Conservation (phyloP, 225 moss, liverwort and hornwort genomes). For the Neckera pumila region DNA sequence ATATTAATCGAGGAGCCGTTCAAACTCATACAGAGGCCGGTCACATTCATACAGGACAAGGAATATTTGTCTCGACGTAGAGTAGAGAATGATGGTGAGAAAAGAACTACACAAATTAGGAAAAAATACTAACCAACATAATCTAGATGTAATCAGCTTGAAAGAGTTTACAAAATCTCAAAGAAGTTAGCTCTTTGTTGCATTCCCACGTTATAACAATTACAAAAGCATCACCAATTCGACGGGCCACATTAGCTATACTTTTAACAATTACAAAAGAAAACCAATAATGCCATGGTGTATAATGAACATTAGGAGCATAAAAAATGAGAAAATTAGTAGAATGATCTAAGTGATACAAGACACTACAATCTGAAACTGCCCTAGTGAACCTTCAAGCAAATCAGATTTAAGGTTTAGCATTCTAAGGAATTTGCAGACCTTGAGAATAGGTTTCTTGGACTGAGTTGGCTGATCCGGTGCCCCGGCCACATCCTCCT, state of each 20-base stretch:
- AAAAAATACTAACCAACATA: background rate
- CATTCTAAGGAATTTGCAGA: background rate
- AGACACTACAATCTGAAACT: background rate
- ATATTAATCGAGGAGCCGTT: background rate
- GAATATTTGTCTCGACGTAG: background rate
- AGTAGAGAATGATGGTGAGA: background rate
- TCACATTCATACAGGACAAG: background rate
- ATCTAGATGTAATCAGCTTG: background rate
- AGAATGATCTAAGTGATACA: background rate
- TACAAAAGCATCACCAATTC: background rate
- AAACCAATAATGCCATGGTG: background rate
- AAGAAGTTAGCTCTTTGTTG: background rate
- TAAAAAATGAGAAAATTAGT: background rate
- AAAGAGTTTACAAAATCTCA: background rate
- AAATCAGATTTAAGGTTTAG: background rate
- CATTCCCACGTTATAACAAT: background rate
- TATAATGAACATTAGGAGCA: background rate
- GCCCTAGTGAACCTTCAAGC: background rate
- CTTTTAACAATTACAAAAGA: background rate
- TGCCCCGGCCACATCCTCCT: slow-evolving; percentile 9
- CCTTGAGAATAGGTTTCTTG: slow-evolving; percentile 61
- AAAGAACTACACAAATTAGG: background rate
- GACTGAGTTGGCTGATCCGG: slow-evolving; percentile 31
- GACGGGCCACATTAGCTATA: background rate
- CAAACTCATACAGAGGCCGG: background rate